Conservation (phyloP, 805 yeast species). For the Teunomyces gatunensis region DNA sequence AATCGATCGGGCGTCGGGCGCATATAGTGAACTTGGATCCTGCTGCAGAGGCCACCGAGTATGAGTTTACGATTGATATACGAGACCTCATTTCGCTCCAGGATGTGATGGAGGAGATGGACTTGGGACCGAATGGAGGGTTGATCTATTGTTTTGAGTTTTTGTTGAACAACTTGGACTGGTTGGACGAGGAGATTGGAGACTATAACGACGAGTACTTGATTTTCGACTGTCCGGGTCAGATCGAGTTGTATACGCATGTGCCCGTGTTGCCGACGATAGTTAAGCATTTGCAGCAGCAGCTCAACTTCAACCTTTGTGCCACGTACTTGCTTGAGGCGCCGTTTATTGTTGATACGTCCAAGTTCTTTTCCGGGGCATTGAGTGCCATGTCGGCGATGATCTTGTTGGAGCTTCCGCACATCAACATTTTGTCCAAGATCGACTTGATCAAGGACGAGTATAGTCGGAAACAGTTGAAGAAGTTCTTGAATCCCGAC, state of each 20-base stretch:
- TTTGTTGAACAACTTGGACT: conserved; percentile 82
- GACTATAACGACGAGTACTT: conserved; percentile 92
- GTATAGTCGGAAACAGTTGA: conserved; percentile 70
- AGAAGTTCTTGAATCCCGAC: conserved; percentile 87
- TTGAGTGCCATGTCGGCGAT: conserved; percentile 97
- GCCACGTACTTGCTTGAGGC: conserved; percentile 93
- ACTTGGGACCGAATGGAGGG: conserved; percentile 94
- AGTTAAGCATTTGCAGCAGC: conserved; percentile 77
- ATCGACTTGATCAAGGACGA: conserved; percentile 82
- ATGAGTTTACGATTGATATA: conserved; percentile 88
- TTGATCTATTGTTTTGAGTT: conserved; percentile 91
- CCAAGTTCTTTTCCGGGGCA: conserved; percentile 94
- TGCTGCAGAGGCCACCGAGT: conserved; percentile 92
- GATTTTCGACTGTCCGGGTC: conserved; percentile 96
- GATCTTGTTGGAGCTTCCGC: conserved; percentile 94
- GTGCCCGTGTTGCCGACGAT: conserved; percentile 89
- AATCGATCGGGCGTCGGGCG: conserved; percentile 85
- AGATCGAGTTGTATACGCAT: conserved; percentile 91
- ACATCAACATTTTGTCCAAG: conserved; percentile 84
- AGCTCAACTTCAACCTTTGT: conserved; percentile 81
- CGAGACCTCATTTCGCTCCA: conserved; percentile 85
- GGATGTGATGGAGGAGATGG: conserved; percentile 94
- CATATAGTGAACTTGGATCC: conserved; percentile 96
- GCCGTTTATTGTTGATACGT: conserved; percentile 84
- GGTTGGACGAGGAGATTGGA: conserved; percentile 97